Conservation (phyloP, 768 basidiomycete species). For the Leccinellum rugosiceps region DNA sequence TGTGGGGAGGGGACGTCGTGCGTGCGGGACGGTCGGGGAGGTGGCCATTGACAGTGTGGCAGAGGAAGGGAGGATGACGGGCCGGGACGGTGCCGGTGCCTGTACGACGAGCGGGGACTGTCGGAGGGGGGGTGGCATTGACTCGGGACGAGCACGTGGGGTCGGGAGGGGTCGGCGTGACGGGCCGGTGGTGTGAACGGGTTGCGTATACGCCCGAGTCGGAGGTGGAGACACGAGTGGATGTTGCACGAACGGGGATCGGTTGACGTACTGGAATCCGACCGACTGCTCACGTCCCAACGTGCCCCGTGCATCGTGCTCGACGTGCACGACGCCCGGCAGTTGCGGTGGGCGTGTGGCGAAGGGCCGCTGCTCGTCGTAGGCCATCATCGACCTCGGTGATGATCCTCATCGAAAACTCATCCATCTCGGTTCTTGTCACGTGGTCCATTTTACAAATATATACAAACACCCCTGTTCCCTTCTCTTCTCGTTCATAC, state of each 20-base stretch:
- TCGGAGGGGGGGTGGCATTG: slow-evolving; percentile 21
- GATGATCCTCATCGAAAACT: slow-evolving; percentile 8
- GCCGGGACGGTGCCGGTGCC: slow-evolving; percentile 30
- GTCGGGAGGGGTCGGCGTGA: slow-evolving; percentile 29
- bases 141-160: slow-evolving; percentile 26
- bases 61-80: slow-evolving; percentile 25
- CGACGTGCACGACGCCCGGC: slow-evolving; percentile 13
- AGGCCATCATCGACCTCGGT: slow-evolving; percentile 14
- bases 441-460: background rate
- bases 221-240: slow-evolving; percentile 9
- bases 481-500: slow-evolving; percentile 48
- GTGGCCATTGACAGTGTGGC: slow-evolving; percentile 14
- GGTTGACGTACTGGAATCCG: slow-evolving; percentile 20
- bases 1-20: slow-evolving; percentile 24
- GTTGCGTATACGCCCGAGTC: slow-evolving; percentile 2
- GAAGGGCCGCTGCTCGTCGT: slow-evolving; percentile 21
- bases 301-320: slow-evolving; percentile 3
- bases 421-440: background rate
- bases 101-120: slow-evolving; percentile 23
- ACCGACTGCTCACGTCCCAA: slow-evolving; percentile 10
- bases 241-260: slow-evolving; percentile 5
- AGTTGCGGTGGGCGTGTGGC: slow-evolving; percentile 3
- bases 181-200: slow-evolving; percentile 19
- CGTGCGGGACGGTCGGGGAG: slow-evolving; percentile 13
- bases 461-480: background rate